A percentile compares a stretch with the other conserved stretches of the same genome.
phyloP scores from a whole-genome alignment of 2,329 filamentous ascomycete species.

The Teratosphaeria zuluensis region DNA sequence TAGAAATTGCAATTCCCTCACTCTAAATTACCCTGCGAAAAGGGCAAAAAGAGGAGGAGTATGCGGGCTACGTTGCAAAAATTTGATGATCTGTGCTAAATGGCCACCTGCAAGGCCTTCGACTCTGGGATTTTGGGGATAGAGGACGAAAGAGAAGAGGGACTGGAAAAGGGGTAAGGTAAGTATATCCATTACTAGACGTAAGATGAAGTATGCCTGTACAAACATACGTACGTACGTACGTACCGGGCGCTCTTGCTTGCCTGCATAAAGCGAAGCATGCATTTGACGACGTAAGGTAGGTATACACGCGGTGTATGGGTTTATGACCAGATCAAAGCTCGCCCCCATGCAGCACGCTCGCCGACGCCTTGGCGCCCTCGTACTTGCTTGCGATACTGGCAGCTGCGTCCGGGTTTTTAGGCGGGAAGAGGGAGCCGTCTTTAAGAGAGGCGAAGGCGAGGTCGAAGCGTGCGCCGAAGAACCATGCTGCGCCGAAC shows the following conservation, averaged over 20 bases:
- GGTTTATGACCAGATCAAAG: neutral
- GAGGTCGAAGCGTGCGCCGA: slow-evolving; percentile 75
- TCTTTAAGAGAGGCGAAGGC: slow-evolving; percentile 47
- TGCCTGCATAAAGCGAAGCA: neutral
- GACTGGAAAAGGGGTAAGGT: neutral
- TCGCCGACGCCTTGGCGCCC: neutral
- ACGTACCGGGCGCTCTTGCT: neutral
- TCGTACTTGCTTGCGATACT: slow-evolving; percentile 1
- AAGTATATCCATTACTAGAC: slow-evolving; percentile 2
- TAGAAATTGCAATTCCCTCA: slow-evolving; percentile 29
- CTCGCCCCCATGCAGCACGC: slow-evolving; percentile 2
- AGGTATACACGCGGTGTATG: neutral
- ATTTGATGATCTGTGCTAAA: slow-evolving; percentile 99
- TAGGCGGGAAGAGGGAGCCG: slow-evolving; percentile 36
- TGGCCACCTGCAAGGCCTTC: too few species aligned
- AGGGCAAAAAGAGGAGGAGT: slow-evolving; percentile 19
- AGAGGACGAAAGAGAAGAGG: neutral
- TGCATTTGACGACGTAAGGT: neutral
- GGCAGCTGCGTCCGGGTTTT: slow-evolving; percentile 10
- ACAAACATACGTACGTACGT: neutral
- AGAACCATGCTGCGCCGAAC: slow-evolving; percentile 67
- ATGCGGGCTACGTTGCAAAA: slow-evolving; percentile 70
- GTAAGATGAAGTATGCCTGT: neutral
- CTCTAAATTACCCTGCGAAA: neutral
- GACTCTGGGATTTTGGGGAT: too few species aligned